Percentiles rank a stretch among this genome's conserved stretches.
Evolutionary conservation across 306 rosid species (phyloP).

Genomic region (Glycine latifolia): DNA sequence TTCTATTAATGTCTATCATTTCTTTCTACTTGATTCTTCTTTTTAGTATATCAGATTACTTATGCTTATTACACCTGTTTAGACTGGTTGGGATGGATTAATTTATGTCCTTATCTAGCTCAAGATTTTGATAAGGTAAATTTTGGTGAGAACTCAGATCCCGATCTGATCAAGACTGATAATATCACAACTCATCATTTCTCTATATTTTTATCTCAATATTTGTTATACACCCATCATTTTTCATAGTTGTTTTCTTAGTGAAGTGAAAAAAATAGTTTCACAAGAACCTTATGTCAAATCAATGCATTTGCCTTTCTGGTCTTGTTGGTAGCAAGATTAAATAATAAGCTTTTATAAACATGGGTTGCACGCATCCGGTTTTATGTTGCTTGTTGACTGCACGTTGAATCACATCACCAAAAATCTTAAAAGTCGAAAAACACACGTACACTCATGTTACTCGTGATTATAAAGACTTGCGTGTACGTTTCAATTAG

Average conservation of each 20-base stretch:
- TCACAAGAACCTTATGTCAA: neutral
- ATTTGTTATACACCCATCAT: too few species aligned
- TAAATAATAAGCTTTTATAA: neutral
- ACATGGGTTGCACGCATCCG: neutral
- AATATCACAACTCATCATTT: too few species aligned
- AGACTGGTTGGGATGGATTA: too few species aligned
- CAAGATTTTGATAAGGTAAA: too few species aligned
- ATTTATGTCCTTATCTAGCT: too few species aligned
- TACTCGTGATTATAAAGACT: slow-evolving; percentile 25
- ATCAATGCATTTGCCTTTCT: neutral
- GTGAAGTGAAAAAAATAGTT: slow-evolving; percentile 21
- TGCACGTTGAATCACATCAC: slow-evolving; percentile 38
- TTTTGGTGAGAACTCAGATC: too few species aligned
- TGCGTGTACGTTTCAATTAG: slow-evolving; percentile 41
- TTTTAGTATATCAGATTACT: too few species aligned
- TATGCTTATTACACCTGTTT: too few species aligned
- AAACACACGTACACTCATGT: neutral
- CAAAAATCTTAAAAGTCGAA: slow-evolving; percentile 2
- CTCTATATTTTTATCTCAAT: too few species aligned
- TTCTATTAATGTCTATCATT: neutral
- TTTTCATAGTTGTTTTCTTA: neutral
- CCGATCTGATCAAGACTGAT: too few species aligned
- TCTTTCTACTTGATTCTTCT: too few species aligned
- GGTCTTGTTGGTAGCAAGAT: neutral
- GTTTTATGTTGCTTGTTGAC: slow-evolving; percentile 35